phyloP scores from a whole-genome alignment of 2,329 filamentous ascomycete genomes.

The Aspergillus sp. region DNA sequence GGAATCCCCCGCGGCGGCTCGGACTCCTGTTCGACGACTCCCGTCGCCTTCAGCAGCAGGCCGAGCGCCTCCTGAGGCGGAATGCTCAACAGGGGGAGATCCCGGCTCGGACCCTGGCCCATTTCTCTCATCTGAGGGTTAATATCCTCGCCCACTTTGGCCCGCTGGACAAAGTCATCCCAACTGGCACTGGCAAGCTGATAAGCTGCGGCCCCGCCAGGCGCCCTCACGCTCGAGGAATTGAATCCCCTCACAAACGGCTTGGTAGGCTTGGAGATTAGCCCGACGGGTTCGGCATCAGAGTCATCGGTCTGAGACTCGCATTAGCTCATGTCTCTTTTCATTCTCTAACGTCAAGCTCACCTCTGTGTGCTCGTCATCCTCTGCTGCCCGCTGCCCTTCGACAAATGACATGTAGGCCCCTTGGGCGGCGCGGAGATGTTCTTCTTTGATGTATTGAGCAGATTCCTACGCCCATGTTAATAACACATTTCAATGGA shows the following conservation, averaged over 20 bases:
- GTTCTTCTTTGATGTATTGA: slow-evolving; percentile 26
- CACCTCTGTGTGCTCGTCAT: slow-evolving; percentile 35
- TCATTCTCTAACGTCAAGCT: slow-evolving; percentile 6
- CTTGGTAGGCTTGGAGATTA: slow-evolving; percentile 13
- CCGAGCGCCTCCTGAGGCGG: slow-evolving; percentile 16
- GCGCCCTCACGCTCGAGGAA: slow-evolving; percentile 25
- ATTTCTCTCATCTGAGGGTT: slow-evolving; percentile 32
- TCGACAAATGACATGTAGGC: slow-evolving; percentile 32
- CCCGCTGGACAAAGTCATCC: slow-evolving; percentile 34
- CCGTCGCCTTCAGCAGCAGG: slow-evolving; percentile 22
- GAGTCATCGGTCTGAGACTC: slow-evolving; percentile 21
- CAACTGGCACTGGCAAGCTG: slow-evolving; percentile 27
- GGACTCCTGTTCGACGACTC: slow-evolving; percentile 1
- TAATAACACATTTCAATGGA: background rate
- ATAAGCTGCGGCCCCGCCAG: slow-evolving; percentile 24
- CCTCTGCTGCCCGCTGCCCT: slow-evolving; percentile 29
- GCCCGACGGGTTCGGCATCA: slow-evolving; percentile 19
- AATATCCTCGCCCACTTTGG: slow-evolving; percentile 28
- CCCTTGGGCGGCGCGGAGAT: slow-evolving; percentile 30
- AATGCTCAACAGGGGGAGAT: slow-evolving; percentile 14
- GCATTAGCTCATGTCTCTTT: slow-evolving; percentile 10
- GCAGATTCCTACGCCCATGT: slow-evolving; percentile 14
- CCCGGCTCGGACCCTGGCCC: slow-evolving; percentile 15
- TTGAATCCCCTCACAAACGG: slow-evolving; percentile 26
- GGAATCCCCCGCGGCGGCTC: slow-evolving; percentile 4